Conservation (phyloP, 2,329 filamentous ascomycete genomes). For the Capronia epimyces region DNA sequence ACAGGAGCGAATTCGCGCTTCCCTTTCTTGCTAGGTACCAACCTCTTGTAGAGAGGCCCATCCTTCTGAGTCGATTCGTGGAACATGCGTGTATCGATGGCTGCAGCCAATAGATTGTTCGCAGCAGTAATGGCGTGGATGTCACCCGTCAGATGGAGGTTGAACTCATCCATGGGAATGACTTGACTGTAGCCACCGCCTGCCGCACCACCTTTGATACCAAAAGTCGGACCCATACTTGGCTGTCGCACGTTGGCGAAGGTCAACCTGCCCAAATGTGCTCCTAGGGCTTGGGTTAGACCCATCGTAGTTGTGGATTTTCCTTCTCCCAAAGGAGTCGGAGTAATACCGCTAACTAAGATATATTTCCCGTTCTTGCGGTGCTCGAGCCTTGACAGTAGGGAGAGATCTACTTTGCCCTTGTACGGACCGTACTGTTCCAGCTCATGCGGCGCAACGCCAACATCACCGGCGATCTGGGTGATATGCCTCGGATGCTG, state of each 20-base stretch:
- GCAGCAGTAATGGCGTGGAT: conserved; percentile 96
- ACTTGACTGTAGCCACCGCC: conserved; percentile 98
- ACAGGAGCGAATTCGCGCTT: conserved; percentile 79
- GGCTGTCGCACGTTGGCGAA: conserved; percentile 98
- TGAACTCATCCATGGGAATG: conserved; percentile 99
- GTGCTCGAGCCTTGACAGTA: conserved; percentile 79
- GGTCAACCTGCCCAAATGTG: conserved; percentile 76
- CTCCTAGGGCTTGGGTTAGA: conserved; percentile 84
- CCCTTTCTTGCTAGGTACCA: conserved; percentile 86
- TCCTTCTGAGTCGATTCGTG: conserved; percentile 96
- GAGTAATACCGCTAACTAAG: conserved; percentile 90
- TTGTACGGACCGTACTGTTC: conserved; percentile 95
- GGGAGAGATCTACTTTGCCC: conserved; percentile 80
- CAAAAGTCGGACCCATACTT: conserved; percentile 94
- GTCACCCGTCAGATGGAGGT: conserved; percentile 93
- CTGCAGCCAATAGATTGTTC: conserved; percentile 93
- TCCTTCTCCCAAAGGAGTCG: conserved; percentile 91
- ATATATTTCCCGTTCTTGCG: conserved; percentile 86
- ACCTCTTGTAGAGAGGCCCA: conserved; percentile 73
- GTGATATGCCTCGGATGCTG: conserved; percentile 92
- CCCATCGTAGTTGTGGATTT: conserved; percentile 98
- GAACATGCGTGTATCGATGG: conserved; percentile 97
- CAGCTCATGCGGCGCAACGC: conserved; percentile 80
- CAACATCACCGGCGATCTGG: conserved; percentile 74
- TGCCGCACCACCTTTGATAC: conserved; percentile 96